phyloP scores from a whole-genome alignment of 2,329 filamentous ascomycete genomes.

The Alternaria metachromatica region DNA sequence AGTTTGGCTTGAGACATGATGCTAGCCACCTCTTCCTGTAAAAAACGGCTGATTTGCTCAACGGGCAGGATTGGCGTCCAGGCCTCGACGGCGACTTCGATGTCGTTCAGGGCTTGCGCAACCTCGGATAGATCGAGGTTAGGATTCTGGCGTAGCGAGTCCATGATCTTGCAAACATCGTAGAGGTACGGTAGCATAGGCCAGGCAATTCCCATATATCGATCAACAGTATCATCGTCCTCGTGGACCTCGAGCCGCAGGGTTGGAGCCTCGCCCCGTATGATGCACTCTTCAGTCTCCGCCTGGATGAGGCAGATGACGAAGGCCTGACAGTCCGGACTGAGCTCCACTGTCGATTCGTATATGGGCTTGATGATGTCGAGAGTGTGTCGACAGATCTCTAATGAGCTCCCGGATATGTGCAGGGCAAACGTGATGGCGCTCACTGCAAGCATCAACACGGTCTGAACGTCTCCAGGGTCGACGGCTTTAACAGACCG shows the following conservation, averaged over 20 bases:
- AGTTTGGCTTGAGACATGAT: conserved; percentile 5
- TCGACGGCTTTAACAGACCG: neutral
- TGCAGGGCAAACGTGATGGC: conserved; percentile 9
- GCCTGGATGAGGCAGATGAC: conserved; percentile 3
- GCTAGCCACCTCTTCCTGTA: conserved; percentile 7
- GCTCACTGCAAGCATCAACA: conserved; percentile 6
- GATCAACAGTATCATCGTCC: neutral
- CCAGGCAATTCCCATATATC: conserved; percentile 7
- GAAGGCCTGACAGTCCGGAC: conserved; percentile 3
- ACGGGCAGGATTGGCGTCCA: conserved; percentile 6
- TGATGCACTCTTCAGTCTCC: conserved; percentile 5
- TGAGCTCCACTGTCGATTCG: neutral
- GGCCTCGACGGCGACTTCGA: neutral
- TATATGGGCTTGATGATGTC: conserved; percentile 4
- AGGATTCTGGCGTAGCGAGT: neutral
- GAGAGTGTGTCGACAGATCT: conserved; percentile 5
- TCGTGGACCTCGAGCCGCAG: neutral
- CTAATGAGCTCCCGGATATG: conserved; percentile 1
- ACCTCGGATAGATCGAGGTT: neutral
- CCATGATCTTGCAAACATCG: conserved; percentile 2
- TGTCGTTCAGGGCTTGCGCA: neutral
- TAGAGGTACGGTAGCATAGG: conserved; percentile 4
- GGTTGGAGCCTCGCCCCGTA: conserved; percentile 5
- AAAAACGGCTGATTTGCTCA: neutral
- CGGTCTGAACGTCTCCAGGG: neutral